A percentile compares a stretch with the other conserved stretches of the same genome.
phyloP scores from a whole-genome alignment of 1,139 yeast species.

The Meyerozyma carpophila region DNA sequence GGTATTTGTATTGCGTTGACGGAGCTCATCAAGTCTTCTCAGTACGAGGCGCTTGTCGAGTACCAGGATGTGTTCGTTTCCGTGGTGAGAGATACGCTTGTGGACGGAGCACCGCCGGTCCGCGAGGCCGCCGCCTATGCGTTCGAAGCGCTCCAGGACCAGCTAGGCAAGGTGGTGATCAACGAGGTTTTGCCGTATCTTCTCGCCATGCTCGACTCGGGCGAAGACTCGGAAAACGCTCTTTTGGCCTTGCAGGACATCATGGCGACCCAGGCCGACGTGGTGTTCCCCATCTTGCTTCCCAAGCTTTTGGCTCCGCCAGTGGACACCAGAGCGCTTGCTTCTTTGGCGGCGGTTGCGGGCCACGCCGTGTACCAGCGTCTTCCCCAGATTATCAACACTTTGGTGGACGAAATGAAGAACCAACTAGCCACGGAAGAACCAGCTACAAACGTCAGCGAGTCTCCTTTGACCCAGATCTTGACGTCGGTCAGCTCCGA shows the following conservation, averaged over 20 bases:
- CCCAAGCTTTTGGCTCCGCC: conserved; percentile 84
- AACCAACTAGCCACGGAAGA: conserved; percentile 9
- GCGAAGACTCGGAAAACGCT: conserved; percentile 60
- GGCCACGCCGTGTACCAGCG: conserved; percentile 77
- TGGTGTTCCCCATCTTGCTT: conserved; percentile 87
- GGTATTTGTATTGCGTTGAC: conserved; percentile 94
- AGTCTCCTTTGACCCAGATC: conserved; percentile 52
- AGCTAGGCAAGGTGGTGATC: conserved; percentile 78
- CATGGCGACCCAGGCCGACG: conserved; percentile 85
- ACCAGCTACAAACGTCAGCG: conserved; percentile 28
- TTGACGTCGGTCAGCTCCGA: conserved; percentile 68
- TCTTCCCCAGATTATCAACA: conserved; percentile 63
- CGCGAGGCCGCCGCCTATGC: conserved; percentile 90
- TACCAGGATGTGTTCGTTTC: conserved; percentile 67
- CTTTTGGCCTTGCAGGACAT: conserved; percentile 85
- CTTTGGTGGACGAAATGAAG: conserved; percentile 55
- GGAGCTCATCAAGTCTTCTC: conserved; percentile 77
- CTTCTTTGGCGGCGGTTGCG: conserved; percentile 87
- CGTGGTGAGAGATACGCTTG: conserved; percentile 73
- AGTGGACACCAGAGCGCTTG: conserved; percentile 80
- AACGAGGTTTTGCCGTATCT: conserved; percentile 87
- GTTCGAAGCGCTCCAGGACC: conserved; percentile 78
- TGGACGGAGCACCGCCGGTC: conserved; percentile 67
- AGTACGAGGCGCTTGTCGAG: conserved; percentile 53
- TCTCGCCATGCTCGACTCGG: conserved; percentile 60